phyloP scores from a whole-genome alignment of 495 filamentous ascomycete species.

The Pyronema domesticum region DNA sequence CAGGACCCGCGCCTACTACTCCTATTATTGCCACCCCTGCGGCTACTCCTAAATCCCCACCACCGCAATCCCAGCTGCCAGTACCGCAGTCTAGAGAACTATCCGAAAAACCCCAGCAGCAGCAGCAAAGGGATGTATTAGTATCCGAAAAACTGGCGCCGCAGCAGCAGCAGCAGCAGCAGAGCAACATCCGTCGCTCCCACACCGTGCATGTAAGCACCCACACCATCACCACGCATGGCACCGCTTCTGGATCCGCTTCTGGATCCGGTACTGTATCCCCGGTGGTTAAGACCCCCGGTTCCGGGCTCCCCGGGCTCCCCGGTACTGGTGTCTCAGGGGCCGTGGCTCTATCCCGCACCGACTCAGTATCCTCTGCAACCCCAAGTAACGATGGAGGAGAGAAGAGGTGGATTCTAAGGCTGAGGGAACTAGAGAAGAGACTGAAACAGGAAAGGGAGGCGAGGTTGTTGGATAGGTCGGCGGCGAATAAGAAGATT shows the following conservation, averaged over 20 bases:
- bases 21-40: neutral
- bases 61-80: slow-evolving; percentile 5
- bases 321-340: slow-evolving; percentile 4
- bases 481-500: slow-evolving; percentile 62
- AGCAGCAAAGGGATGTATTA: too few relatives aligned
- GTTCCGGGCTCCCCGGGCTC: neutral
- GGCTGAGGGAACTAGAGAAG: slow-evolving; percentile 71
- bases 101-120: too few relatives aligned
- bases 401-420: slow-evolving; percentile 63
- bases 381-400: slow-evolving; percentile 25
- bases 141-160: too few relatives aligned
- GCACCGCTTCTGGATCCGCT: slow-evolving; percentile 1
- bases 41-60: neutral
- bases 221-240: slow-evolving; percentile 10
- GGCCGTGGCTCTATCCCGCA: neutral
- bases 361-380: slow-evolving; percentile 4
- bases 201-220: slow-evolving; percentile 4
- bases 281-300: neutral
- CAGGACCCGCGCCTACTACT: neutral
- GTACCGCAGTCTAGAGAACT: too few relatives aligned
- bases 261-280: neutral
- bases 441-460: slow-evolving; percentile 80
- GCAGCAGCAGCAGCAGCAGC: too few relatives aligned
- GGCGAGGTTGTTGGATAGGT: slow-evolving; percentile 66
- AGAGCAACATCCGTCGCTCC: too few relatives aligned